These are phyloP conservation scores for Daldinia bambusicola DNA, from an alignment of 495 filamentous ascomycete species.

Conservation along the genomic window DNA sequence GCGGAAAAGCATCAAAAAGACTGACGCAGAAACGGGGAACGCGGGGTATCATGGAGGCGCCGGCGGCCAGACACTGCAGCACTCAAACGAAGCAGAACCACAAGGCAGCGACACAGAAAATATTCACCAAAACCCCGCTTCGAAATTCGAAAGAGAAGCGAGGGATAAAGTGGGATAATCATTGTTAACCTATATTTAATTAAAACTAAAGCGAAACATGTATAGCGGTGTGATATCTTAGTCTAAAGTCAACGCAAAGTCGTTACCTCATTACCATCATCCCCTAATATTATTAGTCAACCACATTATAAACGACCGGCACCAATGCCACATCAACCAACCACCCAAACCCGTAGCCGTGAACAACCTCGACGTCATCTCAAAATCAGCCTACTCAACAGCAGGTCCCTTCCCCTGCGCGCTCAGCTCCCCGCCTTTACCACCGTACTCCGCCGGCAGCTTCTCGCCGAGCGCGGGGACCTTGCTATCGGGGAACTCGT, in stretches of 20 bases:
- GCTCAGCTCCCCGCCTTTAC: slow-evolving; percentile 65
- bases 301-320: background rate
- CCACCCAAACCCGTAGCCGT: background rate
- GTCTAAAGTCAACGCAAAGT: slow-evolving; percentile 32
- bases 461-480: slow-evolving; percentile 64
- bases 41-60: background rate
- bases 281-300: slow-evolving; percentile 23
- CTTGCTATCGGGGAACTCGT: slow-evolving; percentile 64
- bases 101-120: background rate
- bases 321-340: background rate
- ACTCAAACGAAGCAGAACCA: background rate
- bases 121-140: background rate
- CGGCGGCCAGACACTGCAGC: background rate
- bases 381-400: slow-evolving; percentile 29
- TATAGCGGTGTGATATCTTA: slow-evolving; percentile 32
- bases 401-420: slow-evolving; percentile 50
- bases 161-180: background rate
- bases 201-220: slow-evolving; percentile 11
- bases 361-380: background rate
- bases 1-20: slow-evolving; percentile 33
- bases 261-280: slow-evolving; percentile 40
- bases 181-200: slow-evolving; percentile 2
- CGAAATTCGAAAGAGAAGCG: background rate
- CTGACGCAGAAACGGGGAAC: slow-evolving; percentile 20
- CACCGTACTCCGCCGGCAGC: slow-evolving; percentile 75